These are phyloP conservation scores for Salvia hispanica DNA, from an alignment of 257 asterid genomes.

Conservation along the genomic window DNA sequence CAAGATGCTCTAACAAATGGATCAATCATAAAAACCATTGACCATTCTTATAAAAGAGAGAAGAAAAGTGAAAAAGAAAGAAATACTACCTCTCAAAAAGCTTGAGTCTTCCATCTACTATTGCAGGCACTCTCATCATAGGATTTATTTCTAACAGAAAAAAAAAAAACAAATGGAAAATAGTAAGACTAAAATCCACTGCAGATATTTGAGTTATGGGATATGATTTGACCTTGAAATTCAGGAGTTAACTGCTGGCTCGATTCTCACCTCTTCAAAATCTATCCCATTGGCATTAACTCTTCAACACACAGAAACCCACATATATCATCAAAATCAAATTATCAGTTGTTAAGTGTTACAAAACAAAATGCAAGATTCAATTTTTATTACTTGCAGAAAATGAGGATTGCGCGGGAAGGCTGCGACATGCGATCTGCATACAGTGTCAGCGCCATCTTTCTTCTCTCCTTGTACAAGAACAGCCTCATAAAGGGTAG, in stretches of 20 bases:
- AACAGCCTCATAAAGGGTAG: conserved; percentile 3
- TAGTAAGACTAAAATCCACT: neutral
- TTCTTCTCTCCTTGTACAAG: neutral
- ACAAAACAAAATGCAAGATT: neutral
- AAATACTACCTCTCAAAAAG: conserved; percentile 76
- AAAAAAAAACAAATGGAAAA: neutral
- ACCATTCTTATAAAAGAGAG: neutral
- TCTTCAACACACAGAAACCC: conserved; percentile 43
- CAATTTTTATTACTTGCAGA: conserved; percentile 82
- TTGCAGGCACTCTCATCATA: conserved; percentile 79
- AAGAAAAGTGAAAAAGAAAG: neutral
- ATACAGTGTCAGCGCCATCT: conserved; percentile 66
- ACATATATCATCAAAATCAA: conserved; percentile 26
- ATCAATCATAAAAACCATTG: neutral
- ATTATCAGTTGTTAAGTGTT: conserved; percentile 25
- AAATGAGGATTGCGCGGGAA: conserved; percentile 78
- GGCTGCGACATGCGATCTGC: conserved; percentile 94
- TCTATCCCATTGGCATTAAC: conserved; percentile 79
- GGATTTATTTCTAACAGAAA: conserved; percentile 66
- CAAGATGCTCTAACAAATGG: neutral
- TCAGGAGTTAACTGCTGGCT: conserved; percentile 70
- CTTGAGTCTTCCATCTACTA: conserved; percentile 82
- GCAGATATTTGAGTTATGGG: neutral
- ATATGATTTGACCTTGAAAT: conserved; percentile 51
- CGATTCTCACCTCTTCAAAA: conserved; percentile 72